phyloP scores from a whole-genome alignment of 768 basidiomycete species.

The Podaxis carcinomalis region DNA sequence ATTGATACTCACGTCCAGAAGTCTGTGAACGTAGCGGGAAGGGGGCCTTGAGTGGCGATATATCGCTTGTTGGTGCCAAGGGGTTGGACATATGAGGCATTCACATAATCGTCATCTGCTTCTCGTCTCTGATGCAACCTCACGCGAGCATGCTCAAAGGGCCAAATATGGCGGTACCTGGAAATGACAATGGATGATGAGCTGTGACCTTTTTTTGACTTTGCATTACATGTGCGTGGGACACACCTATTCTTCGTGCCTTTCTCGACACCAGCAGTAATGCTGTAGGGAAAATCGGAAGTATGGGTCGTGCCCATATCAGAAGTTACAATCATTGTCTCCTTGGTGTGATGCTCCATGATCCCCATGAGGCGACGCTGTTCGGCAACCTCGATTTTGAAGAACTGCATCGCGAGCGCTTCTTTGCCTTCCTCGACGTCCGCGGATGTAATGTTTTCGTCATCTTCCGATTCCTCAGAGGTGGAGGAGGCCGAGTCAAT shows the following conservation, averaged over 20 bases:
- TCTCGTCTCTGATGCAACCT: constrained; percentile 43
- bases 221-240: neutral
- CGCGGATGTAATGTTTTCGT: constrained; percentile 25
- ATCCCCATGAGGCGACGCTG: constrained; percentile 84
- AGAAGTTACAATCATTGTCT: constrained; percentile 32
- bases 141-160: constrained; percentile 93
- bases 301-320: constrained; percentile 11
- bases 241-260: constrained; percentile 86
- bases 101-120: constrained; percentile 80
- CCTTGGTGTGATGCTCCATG: constrained; percentile 85
- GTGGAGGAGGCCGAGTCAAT: constrained; percentile 20
- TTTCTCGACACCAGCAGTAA: constrained; percentile 94
- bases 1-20: constrained; percentile 81
- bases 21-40: constrained; percentile 84
- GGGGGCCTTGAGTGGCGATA: constrained; percentile 94
- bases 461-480: constrained; percentile 28
- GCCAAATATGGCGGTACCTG: constrained; percentile 96
- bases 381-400: constrained; percentile 87
- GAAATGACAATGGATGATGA: constrained; percentile 6
- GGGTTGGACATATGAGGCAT: constrained; percentile 91
- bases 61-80: constrained; percentile 77
- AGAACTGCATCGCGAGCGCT: constrained; percentile 88
- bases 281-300: constrained; percentile 76
- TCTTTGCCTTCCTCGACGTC: constrained; percentile 68
- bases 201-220: neutral